phyloP scores from a whole-genome alignment of 257 asterid genomes.

The Rhazya stricta region DNA sequence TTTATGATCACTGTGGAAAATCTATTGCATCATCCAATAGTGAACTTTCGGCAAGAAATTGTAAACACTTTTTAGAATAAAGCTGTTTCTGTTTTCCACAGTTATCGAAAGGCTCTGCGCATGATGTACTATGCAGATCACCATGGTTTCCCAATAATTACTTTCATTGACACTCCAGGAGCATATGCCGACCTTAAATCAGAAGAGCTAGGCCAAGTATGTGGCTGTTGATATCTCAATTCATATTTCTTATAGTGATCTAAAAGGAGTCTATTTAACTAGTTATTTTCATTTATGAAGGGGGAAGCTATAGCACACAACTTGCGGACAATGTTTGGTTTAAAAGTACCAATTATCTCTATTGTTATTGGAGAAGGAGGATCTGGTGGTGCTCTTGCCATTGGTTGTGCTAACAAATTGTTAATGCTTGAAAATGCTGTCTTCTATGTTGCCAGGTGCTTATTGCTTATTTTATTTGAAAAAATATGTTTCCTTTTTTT shows the following conservation, averaged over 20 bases:
- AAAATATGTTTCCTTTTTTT: background rate
- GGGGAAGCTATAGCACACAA: constrained; percentile 98
- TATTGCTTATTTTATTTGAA: background rate
- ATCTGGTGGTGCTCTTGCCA: constrained; percentile 99
- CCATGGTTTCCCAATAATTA: constrained; percentile 79
- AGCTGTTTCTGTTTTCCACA: constrained; percentile 30
- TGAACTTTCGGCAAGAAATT: background rate
- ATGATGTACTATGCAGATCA: constrained; percentile 93
- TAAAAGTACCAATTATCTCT: constrained; percentile 86
- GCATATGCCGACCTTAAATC: constrained; percentile 90
- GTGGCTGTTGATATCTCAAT: constrained; percentile 15
- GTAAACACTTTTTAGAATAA: too few relatives aligned
- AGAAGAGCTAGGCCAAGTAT: constrained; percentile 81
- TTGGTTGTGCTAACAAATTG: constrained; percentile 92
- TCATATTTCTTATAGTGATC: constrained; percentile 11
- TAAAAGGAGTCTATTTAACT: constrained; percentile 16
- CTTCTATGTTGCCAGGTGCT: constrained; percentile 94
- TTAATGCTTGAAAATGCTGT: constrained; percentile 97
- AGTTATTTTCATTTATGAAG: constrained; percentile 35
- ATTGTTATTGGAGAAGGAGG: constrained; percentile 98
- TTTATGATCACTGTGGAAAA: background rate
- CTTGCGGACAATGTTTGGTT: constrained; percentile 95
- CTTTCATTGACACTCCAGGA: constrained; percentile 93
- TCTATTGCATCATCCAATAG: background rate
- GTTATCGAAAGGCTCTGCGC: constrained; percentile 88